Evolutionary conservation across 257 asterid species (phyloP).

Genomic region (Thymus quinquecostatus): DNA sequence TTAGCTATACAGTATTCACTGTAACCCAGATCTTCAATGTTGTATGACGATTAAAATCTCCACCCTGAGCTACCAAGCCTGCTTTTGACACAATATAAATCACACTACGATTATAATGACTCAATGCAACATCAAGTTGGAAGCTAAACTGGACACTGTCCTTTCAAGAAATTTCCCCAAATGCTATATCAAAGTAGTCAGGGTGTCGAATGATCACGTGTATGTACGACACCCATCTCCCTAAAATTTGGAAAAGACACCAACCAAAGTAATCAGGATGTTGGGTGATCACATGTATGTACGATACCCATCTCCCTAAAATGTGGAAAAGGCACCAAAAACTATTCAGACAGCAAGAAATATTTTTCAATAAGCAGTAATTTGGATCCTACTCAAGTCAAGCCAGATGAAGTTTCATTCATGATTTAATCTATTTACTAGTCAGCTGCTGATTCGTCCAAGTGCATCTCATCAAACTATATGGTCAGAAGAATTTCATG

Average conservation of each 20-base stretch:
- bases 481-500: background rate
- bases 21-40: background rate
- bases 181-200: background rate
- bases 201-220: background rate
- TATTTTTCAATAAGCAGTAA: background rate
- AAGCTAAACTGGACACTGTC: background rate
- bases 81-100: background rate
- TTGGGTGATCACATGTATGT: background rate
- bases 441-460: background rate
- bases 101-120: background rate
- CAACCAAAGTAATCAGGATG: background rate
- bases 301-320: background rate
- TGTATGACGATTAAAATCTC: background rate
- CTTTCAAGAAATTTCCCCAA: background rate
- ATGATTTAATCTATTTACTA: background rate
- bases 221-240: background rate
- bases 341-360: background rate
- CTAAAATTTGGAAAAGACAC: background rate
- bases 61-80: background rate
- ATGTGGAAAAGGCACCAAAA: constrained; percentile 1
- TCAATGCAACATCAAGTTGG: background rate
- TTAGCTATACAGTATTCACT: background rate
- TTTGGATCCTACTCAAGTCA: background rate
- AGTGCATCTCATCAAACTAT: constrained; percentile 8
- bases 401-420: background rate